A percentile compares a stretch with the other conserved stretches of the same genome.
These are phyloP conservation scores for Pythium insidiosum DNA, from an alignment of 352 stramenopile genomes.

Conservation along the genomic window DNA sequence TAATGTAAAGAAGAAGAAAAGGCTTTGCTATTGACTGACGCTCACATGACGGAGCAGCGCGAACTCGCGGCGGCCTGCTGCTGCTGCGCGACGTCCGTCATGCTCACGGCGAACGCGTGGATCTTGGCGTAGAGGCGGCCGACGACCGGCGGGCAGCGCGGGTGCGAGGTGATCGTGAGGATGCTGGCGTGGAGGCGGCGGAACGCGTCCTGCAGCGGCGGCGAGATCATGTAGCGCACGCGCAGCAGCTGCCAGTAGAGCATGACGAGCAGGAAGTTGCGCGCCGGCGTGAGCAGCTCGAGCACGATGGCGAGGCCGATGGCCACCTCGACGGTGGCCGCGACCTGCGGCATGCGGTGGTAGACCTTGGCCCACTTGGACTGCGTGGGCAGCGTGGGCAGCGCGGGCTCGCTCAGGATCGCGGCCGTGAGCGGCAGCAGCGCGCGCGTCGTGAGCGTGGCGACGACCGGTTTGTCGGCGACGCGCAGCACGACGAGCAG, in stretches of 20 bases:
- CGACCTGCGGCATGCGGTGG: constrained; percentile 69
- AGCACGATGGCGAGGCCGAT: constrained; percentile 75
- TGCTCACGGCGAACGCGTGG: constrained; percentile 55
- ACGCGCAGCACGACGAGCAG: constrained; percentile 57
- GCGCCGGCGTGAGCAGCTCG: constrained; percentile 75
- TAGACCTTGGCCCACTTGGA: constrained; percentile 81
- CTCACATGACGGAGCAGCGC: constrained; percentile 73
- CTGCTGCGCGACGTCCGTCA: constrained; percentile 45
- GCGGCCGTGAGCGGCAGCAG: constrained; percentile 45
- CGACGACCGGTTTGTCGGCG: constrained; percentile 24
- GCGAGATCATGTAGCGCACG: constrained; percentile 89
- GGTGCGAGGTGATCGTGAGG: constrained; percentile 50
- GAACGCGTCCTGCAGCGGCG: constrained; percentile 80
- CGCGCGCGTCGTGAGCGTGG: constrained; percentile 32
- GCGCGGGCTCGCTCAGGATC: constrained; percentile 56
- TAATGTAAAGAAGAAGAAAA: too few relatives aligned
- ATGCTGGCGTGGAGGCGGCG: constrained; percentile 55
- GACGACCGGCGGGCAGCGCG: constrained; percentile 53
- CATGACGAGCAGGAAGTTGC: constrained; percentile 83
- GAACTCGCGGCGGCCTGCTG: constrained; percentile 24
- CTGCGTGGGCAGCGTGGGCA: constrained; percentile 34
- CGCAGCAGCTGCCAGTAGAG: constrained; percentile 88
- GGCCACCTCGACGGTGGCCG: constrained; percentile 72
- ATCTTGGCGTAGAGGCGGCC: constrained; percentile 56
- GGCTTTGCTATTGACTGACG: too few relatives aligned